phyloP scores from a whole-genome alignment of 352 stramenopile species.

The Plasmopara halstedii region DNA sequence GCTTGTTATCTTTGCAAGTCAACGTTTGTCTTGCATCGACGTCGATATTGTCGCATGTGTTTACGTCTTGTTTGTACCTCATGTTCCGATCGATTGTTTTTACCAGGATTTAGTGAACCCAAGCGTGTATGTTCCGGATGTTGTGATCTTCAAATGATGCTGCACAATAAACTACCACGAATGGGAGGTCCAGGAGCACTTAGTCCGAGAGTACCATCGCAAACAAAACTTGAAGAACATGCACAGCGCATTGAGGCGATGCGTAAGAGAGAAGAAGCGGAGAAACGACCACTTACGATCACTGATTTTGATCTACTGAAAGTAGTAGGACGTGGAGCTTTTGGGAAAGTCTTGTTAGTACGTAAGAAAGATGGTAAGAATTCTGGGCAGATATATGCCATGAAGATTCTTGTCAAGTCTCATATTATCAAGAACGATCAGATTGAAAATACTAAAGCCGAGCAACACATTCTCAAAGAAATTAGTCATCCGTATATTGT shows the following conservation, averaged over 20 bases:
- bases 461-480: constrained; percentile 87
- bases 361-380: constrained; percentile 88
- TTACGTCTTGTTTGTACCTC: constrained; percentile 73
- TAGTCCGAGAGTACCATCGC: constrained; percentile 26
- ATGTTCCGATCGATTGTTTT: constrained; percentile 81
- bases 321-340: constrained; percentile 92
- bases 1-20: constrained; percentile 78
- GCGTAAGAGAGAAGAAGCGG: constrained; percentile 70
- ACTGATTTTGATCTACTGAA: constrained; percentile 94
- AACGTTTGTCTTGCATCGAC: constrained; percentile 71
- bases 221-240: constrained; percentile 60
- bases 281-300: constrained; percentile 69
- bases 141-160: constrained; percentile 83
- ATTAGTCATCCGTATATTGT: constrained; percentile 87
- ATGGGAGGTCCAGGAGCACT: constrained; percentile 25
- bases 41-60: constrained; percentile 83
- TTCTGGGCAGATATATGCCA: constrained; percentile 84
- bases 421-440: constrained; percentile 91
- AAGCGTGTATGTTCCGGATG: constrained; percentile 82
- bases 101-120: constrained; percentile 80
- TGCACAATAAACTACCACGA: constrained; percentile 78
- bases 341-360: constrained; percentile 94
- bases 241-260: constrained; percentile 69
- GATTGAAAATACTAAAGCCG: constrained; percentile 89
- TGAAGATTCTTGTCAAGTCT: constrained; percentile 93